Evolutionary conservation across 495 filamentous ascomycete species (phyloP), one percentile per base, ranked within the genome.

Genomic region (Chaetomium tenue): DNA sequence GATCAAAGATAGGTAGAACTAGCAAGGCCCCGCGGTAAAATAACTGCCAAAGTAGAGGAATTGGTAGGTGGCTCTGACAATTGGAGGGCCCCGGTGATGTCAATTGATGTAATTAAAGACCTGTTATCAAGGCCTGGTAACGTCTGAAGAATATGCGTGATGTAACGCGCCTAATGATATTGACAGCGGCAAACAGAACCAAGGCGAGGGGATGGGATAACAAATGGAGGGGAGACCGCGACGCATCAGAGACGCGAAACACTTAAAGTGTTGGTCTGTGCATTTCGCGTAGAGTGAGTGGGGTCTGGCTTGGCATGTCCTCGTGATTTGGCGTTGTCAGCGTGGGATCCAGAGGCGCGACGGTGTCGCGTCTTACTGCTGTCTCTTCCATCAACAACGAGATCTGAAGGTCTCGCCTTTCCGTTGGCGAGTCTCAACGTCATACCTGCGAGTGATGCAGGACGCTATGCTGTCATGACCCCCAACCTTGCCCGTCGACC

Each of bases 251-350:
- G 53, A 63, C 48, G 65, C 60, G 54, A 37, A 6, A 52, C 46
- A 55, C 39, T 55, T 63, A 56, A 63, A 62, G 53, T 58, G 60
- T 12, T 59, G 60, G 65, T 48, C 65, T 6, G 60, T 63, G 65
- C 65, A 2, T 48, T 50, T 63, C 61, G 53, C 61, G 61, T 58
- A 2, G 30, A 18, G 20, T 22, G 20, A 5, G 8, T 12, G 46
- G 46, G 46, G 8, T 30, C 15, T 13, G 13, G 30, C 60, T 57
- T 64, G 54, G 48, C 30, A 30, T 23, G 23, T 56, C 66, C 46
- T 7, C 69, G 69, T 71, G 69, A 71, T 47, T 44, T 66, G 69
- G 69, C 61, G 69, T 12, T 37, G 40, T 26, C 61, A 39, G 63
- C 68, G 60, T 54, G 66, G 64, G 37, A 18, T 11, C 30, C 53